These are phyloP conservation scores for Stenogyne calaminthoides DNA, from an alignment of 305 asterid species.

Conservation along the genomic window DNA sequence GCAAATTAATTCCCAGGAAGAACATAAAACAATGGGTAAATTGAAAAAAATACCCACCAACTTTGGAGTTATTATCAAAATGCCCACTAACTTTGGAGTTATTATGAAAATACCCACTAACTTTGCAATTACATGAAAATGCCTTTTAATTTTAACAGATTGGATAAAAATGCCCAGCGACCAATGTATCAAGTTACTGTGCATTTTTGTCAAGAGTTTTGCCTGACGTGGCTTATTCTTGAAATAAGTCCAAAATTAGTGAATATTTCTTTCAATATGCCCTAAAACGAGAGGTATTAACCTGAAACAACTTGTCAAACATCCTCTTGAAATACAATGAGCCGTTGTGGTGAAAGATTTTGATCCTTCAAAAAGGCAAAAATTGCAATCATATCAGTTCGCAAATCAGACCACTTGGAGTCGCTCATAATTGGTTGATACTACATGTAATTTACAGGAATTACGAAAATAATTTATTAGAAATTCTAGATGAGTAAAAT, in stretches of 20 bases:
- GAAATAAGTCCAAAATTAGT: no score
- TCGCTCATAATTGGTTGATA: neutral
- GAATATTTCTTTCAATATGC: no score
- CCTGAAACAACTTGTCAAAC: conserved; percentile 93
- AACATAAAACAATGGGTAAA: conserved; percentile 26
- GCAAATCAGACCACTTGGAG: neutral
- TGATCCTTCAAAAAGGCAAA: conserved; percentile 56
- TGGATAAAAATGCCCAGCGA: no score
- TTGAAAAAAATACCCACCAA: no score
- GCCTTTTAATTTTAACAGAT: no score
- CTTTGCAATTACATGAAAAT: no score
- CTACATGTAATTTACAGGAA: neutral
- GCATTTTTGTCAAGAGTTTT: no score
- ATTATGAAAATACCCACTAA: no score
- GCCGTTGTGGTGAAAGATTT: conserved; percentile 86
- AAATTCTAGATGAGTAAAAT: neutral
- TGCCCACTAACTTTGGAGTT: no score
- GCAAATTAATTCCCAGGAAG: conserved; percentile 15
- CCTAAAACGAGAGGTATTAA: conserved; percentile 33
- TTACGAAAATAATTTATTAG: neutral
- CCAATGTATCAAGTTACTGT: no score
- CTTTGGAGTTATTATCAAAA: no score
- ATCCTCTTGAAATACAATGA: conserved; percentile 81
- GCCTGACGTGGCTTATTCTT: no score
- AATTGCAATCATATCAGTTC: neutral